phyloP scores from a whole-genome alignment of 2,329 filamentous ascomycete genomes.

The Albophoma yamanashiensis region DNA sequence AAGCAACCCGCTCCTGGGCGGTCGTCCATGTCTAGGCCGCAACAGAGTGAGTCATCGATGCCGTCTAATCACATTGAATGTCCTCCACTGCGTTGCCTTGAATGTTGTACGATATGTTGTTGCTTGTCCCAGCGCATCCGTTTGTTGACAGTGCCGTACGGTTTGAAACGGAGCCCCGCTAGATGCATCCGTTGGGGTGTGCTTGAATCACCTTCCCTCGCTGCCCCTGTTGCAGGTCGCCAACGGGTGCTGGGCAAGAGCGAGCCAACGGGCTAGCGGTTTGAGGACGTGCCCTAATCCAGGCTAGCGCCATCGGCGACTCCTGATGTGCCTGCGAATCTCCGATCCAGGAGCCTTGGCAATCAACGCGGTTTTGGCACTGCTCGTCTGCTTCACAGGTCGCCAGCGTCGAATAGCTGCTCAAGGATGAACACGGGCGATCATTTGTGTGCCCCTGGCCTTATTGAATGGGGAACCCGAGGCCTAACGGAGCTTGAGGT shows the following conservation, averaged over 20 bases:
- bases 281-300: not conserved
- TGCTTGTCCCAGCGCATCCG: not conserved
- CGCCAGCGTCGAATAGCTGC: not conserved
- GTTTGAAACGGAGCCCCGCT: not conserved
- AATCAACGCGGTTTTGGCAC: not conserved
- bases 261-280: not conserved
- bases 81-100: no score
- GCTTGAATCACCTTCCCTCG: not conserved
- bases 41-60: not conserved
- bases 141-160: not conserved
- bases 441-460: not conserved
- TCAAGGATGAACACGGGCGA: not conserved
- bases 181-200: not conserved
- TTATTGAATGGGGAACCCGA: no score
- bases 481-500: not conserved
- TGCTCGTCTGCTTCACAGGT: not conserved
- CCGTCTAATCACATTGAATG: not conserved
- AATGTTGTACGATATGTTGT: no score
- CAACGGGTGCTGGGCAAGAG: not conserved
- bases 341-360: constrained; percentile 7
- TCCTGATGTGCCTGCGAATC: constrained; percentile 10
- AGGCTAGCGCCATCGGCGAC: constrained; percentile 8
- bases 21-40: not conserved
- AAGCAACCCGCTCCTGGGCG: not conserved
- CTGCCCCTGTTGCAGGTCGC: not conserved